Evolutionary conservation across 2,329 filamentous ascomycete species (phyloP).

Genomic region (Lachnum nothofagi): DNA sequence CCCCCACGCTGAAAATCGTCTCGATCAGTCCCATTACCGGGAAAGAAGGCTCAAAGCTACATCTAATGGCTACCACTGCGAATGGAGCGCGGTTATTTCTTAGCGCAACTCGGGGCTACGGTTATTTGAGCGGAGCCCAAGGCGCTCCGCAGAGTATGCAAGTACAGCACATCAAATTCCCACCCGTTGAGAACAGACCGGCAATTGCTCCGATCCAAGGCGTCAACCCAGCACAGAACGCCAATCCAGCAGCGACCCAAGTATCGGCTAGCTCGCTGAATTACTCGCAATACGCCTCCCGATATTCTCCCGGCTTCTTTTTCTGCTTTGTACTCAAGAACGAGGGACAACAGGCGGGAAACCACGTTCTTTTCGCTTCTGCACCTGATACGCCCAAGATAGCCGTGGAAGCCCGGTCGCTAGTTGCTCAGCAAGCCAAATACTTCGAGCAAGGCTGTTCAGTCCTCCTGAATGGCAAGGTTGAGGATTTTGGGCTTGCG

Average conservation of each 20-base stretch:
- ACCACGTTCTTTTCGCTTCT: constrained; percentile 76
- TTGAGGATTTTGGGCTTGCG: constrained; percentile 74
- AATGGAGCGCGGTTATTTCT: constrained; percentile 90
- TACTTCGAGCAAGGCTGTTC: constrained; percentile 78
- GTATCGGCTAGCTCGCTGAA: constrained; percentile 45
- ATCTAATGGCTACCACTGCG: constrained; percentile 83
- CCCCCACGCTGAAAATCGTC: constrained; percentile 66
- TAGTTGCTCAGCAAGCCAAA: constrained; percentile 26
- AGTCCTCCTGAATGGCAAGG: constrained; percentile 67
- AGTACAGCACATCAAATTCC: constrained; percentile 93
- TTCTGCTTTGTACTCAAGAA: constrained; percentile 71
- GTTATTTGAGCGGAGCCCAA: constrained; percentile 49
- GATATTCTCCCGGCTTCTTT: constrained; percentile 85
- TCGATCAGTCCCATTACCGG: constrained; percentile 80
- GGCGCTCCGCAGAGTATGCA: constrained; percentile 87
- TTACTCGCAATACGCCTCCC: constrained; percentile 47
- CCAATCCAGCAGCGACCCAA: constrained; percentile 23
- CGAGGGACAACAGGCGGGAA: too few relatives aligned
- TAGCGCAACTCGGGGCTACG: constrained; percentile 72
- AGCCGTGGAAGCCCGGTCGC: constrained; percentile 46
- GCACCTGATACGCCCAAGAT: constrained; percentile 87
- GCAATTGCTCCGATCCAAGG: too few relatives aligned
- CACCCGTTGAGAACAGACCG: too few relatives aligned
- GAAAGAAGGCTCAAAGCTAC: constrained; percentile 73
- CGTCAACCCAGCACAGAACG: too few relatives aligned